A percentile compares a stretch with the other conserved stretches of the same genome.
Conservation (phyloP, 1,139 yeast genomes). For the Scheffersomyces segobiensis region DNA sequence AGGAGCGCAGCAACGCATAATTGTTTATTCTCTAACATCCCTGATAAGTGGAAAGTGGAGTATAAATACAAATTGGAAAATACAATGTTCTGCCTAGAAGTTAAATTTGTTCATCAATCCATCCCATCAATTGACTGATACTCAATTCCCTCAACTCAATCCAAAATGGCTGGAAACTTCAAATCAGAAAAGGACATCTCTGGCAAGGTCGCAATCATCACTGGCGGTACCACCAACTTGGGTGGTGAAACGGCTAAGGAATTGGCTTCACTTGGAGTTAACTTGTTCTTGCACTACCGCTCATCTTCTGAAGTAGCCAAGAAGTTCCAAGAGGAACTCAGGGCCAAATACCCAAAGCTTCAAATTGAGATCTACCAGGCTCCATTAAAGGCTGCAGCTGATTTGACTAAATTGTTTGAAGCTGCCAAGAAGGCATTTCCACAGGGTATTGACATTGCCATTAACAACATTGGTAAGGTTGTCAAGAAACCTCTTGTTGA, state of each 20-base stretch:
- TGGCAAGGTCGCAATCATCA: conserved; percentile 57
- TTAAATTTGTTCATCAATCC: neutral
- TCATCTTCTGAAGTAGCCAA: conserved; percentile 40
- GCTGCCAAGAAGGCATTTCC: conserved; percentile 48
- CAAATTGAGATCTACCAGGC: conserved; percentile 50
- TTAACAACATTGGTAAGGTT: conserved; percentile 67
- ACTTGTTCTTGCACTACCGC: conserved; percentile 59
- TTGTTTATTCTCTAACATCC: neutral
- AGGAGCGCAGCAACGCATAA: neutral
- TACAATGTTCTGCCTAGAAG: neutral
- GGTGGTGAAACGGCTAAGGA: conserved; percentile 61
- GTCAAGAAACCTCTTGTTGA: conserved; percentile 59
- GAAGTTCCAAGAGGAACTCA: conserved; percentile 38
- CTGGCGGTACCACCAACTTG: conserved; percentile 69
- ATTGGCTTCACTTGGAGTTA: conserved; percentile 56
- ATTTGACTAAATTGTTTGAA: conserved; percentile 43
- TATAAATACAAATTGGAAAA: too few relatives aligned
- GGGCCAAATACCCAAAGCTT: conserved; percentile 25
- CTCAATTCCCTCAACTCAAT: neutral
- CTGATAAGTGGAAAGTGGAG: neutral
- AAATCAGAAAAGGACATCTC: neutral
- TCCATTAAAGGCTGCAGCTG: conserved; percentile 43
- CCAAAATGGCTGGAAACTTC: neutral
- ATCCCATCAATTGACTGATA: neutral
- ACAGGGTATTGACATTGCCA: conserved; percentile 57